Evolutionary conservation across 129 eudicot species (phyloP).

Genomic region (Helianthus tuberosus): DNA sequence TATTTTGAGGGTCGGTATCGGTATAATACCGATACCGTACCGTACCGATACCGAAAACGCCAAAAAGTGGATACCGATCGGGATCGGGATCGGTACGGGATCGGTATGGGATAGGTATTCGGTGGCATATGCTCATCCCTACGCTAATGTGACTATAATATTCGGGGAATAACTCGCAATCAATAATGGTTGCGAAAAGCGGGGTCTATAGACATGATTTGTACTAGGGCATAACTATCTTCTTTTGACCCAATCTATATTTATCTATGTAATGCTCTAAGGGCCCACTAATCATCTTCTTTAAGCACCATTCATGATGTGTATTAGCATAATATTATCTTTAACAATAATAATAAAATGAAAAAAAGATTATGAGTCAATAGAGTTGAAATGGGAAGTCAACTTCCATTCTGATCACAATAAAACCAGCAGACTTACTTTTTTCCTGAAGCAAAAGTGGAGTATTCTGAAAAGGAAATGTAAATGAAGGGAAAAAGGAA

Average conservation of each 20-base stretch:
- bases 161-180: neutral
- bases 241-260: slow-evolving; percentile 27
- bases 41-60: too few relatives aligned
- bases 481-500: slow-evolving; percentile 36
- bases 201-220: slow-evolving; percentile 30
- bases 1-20: too few relatives aligned
- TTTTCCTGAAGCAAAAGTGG: slow-evolving; percentile 41
- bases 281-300: slow-evolving; percentile 24
- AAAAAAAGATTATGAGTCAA: slow-evolving; percentile 1
- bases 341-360: neutral
- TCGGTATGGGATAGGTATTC: too few relatives aligned
- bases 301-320: slow-evolving; percentile 15
- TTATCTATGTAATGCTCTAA: slow-evolving; percentile 1
- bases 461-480: slow-evolving; percentile 44
- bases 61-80: too few relatives aligned
- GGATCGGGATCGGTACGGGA: too few relatives aligned
- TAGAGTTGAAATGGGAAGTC: slow-evolving; percentile 31
- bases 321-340: neutral
- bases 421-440: slow-evolving; percentile 30
- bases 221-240: slow-evolving; percentile 15
- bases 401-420: slow-evolving; percentile 32
- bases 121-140: too few relatives aligned
- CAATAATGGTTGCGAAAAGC: slow-evolving; percentile 24
- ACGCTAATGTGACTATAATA: slow-evolving; percentile 19
- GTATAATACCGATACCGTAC: too few relatives aligned